phyloP scores from a whole-genome alignment of 2,329 filamentous ascomycete genomes.

The Stachybotrys chlorohalonatus region DNA sequence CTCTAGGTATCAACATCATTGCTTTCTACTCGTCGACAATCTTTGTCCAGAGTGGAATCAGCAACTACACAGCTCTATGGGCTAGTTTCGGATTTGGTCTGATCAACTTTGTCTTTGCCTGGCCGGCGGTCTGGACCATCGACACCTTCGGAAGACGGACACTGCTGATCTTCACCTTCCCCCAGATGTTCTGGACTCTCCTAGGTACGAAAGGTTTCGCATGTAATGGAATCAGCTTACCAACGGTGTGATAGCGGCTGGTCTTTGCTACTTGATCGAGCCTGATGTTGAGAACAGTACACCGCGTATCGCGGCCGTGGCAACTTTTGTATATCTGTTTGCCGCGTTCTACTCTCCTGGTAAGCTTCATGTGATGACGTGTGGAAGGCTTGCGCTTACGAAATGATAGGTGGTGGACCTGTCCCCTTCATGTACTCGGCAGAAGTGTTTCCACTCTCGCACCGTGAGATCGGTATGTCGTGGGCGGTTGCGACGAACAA shows the following conservation, averaged over 20 bases:
- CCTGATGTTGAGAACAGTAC: slow-evolving; percentile 20
- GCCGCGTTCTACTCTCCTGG: slow-evolving; percentile 54
- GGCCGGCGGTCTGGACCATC: slow-evolving; percentile 54
- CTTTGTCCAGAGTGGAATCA: slow-evolving; percentile 32
- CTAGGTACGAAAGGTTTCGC: slow-evolving; percentile 18
- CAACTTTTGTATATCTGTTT: slow-evolving; percentile 54
- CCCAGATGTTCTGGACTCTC: slow-evolving; percentile 52
- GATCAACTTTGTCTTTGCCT: slow-evolving; percentile 55
- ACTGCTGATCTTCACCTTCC: slow-evolving; percentile 54
- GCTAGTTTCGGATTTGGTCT: slow-evolving; percentile 38
- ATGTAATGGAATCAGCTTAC: slow-evolving; percentile 2
- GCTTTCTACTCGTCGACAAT: slow-evolving; percentile 39
- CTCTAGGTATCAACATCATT: slow-evolving; percentile 32
- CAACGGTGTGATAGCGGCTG: slow-evolving; percentile 13
- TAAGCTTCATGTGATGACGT: background rate
- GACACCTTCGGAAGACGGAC: slow-evolving; percentile 54
- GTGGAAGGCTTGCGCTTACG: background rate
- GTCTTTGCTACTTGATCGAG: slow-evolving; percentile 23
- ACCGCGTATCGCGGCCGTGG: slow-evolving; percentile 42
- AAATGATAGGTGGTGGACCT: slow-evolving; percentile 34
- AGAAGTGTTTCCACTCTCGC: slow-evolving; percentile 51
- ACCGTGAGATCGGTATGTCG: slow-evolving; percentile 52
- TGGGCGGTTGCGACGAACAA: slow-evolving; percentile 50
- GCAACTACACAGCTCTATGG: slow-evolving; percentile 26
- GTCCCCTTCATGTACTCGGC: slow-evolving; percentile 51